Evolutionary conservation across 2,329 filamentous ascomycete species (phyloP).

Genomic region (Sporothrix globosa): DNA sequence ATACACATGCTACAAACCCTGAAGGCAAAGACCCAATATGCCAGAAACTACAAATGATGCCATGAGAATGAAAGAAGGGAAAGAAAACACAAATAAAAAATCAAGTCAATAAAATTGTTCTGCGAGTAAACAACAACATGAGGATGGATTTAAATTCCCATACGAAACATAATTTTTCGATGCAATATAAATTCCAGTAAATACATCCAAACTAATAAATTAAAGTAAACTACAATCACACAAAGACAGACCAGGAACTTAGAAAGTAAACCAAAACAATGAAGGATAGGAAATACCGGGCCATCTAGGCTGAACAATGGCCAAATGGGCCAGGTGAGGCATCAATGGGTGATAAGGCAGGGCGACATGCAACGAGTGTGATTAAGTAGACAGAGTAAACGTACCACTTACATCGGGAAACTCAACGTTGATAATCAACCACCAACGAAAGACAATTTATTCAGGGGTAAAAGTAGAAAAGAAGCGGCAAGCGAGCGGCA

Average conservation of each 20-base stretch:
- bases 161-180: too few relatives aligned
- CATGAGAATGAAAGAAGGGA: too few relatives aligned
- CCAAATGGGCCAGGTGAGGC: background rate
- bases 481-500: slow-evolving; percentile 25
- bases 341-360: background rate
- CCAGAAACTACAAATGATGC: too few relatives aligned
- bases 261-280: background rate
- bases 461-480: slow-evolving; percentile 2
- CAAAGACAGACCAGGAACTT: background rate
- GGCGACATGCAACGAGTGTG: background rate
- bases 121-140: too few relatives aligned
- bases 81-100: too few relatives aligned
- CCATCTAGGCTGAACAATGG: slow-evolving; percentile 13
- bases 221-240: background rate
- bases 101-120: too few relatives aligned
- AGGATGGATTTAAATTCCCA: too few relatives aligned
- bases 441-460: background rate
- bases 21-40: background rate
- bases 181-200: background rate
- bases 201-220: background rate
- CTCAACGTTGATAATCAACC: background rate
- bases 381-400: background rate
- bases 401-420: background rate
- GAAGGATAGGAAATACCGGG: background rate
- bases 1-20: background rate